Conservation (phyloP, 2,329 filamentous ascomycete species). For the Alternaria novae-zelandiae region DNA sequence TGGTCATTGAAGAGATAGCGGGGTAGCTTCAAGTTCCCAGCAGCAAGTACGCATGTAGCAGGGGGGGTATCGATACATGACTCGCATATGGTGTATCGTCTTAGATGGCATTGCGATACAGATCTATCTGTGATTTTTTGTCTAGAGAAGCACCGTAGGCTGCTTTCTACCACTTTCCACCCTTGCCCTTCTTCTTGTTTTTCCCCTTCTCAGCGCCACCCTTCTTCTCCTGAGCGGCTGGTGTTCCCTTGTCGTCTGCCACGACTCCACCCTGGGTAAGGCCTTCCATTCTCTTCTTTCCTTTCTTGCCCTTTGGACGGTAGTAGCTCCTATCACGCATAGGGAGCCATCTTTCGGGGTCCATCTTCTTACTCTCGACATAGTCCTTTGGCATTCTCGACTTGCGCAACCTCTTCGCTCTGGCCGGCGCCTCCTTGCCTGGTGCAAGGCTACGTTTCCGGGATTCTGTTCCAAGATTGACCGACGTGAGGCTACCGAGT, state of each 20-base stretch:
- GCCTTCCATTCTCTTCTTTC: constrained; percentile 74
- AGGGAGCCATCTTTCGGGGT: constrained; percentile 93
- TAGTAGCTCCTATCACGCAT: constrained; percentile 88
- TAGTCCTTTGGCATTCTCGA: constrained; percentile 74
- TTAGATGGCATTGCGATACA: neutral
- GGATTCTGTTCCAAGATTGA: constrained; percentile 47
- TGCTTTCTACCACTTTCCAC: constrained; percentile 35
- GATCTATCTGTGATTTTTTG: neutral
- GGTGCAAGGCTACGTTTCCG: constrained; percentile 45
- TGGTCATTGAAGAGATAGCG: neutral
- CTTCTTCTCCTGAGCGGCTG: constrained; percentile 42
- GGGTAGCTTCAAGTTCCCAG: constrained; percentile 10
- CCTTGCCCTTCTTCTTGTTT: constrained; percentile 47
- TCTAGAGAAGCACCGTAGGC: neutral
- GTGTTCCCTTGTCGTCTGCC: constrained; percentile 64
- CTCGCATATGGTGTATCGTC: constrained; percentile 1
- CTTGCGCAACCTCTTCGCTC: constrained; percentile 65
- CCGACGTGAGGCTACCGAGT: constrained; percentile 41
- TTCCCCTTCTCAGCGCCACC: constrained; percentile 41
- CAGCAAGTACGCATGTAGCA: neutral
- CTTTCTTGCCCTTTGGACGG: constrained; percentile 88
- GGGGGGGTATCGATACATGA: constrained; percentile 7
- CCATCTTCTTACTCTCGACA: constrained; percentile 78
- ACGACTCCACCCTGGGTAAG: constrained; percentile 86
- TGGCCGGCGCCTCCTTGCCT: constrained; percentile 53